Evolutionary conservation across 495 filamentous ascomycete genomes (phyloP), one percentile per base, ranked within the genome.

Genomic region (Neurospora africana): DNA sequence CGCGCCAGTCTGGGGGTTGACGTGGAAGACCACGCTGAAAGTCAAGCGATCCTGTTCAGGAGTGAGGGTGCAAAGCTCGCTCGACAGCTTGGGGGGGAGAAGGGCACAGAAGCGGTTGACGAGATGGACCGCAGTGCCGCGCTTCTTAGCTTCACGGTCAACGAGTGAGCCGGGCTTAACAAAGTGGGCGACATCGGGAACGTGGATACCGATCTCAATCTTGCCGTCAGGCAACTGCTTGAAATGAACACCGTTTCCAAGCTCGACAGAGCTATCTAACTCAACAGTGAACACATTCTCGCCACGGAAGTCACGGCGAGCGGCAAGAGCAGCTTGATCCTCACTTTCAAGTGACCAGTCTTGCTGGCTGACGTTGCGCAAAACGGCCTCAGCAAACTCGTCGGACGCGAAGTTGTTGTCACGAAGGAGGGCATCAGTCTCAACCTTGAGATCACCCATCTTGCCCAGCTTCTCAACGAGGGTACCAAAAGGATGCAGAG

Each of bases 371-470:
- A 98, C 92, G 80, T 91, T 98, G 79, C 95, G 93, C 70, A 95
- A 82, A 23, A 99, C 96, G 43, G 96, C 95, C 74, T 98, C 95
- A 9, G 93, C 95, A 81, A 99, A 99, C 74, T 99, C 96, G 77
- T 99, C 95, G 0, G 95, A 93, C 8, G 92, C 91, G 77, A 99
- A 99, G 84, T 99, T 99, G 86, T 99, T 99, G 81, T 99, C 95
- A 65, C 95, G 90, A 47, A 99, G 90, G 33, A 99, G 88, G 53
- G 95, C 95, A 83, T 99, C 96, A 5, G 96, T 99, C 83, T 99
- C 95, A 37, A 98, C 94, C 79, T 91, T 96, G 75, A 96, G 85
- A 79, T 98, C 92, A 72, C 95, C 95, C 93, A 98, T 98, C 81
- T 94, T 94, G 68, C 95, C 95, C 61, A 99, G 90, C 81, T 96